These are phyloP conservation scores for Ogataea salicorniae DNA, from an alignment of 805 yeast species.

Conservation along the genomic window DNA sequence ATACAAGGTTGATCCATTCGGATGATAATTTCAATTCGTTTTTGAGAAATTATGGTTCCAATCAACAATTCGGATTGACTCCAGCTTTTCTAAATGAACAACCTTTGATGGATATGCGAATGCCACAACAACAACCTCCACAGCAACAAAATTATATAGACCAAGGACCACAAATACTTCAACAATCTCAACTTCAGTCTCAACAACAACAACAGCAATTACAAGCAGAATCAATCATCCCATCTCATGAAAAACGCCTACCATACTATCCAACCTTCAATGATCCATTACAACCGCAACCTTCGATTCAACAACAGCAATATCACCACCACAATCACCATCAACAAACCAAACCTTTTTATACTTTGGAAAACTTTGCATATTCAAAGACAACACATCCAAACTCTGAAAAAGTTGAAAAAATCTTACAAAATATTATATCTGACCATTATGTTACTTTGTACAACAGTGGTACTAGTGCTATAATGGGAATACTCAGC, in stretches of 20 bases:
- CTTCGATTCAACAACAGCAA: not conserved
- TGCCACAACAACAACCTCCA: not conserved
- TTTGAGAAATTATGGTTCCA: constrained; percentile 3
- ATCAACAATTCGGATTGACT: not conserved
- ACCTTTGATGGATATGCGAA: not conserved
- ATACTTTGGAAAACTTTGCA: constrained; percentile 25
- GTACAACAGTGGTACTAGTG: constrained; percentile 47
- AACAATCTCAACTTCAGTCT: not conserved
- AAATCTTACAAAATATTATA: constrained; percentile 39
- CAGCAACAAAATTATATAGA: not conserved
- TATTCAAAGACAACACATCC: constrained; percentile 43
- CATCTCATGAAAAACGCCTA: constrained; percentile 3
- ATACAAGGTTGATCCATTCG: constrained; percentile 32
- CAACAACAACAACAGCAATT: constrained; percentile 1
- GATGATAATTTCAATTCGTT: constrained; percentile 27
- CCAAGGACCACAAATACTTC: not conserved
- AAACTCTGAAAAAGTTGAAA: constrained; percentile 43
- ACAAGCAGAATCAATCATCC: not conserved
- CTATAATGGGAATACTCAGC: constrained; percentile 46
- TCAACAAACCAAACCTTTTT: constrained; percentile 11
- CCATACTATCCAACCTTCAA: constrained; percentile 25
- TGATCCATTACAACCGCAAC: constrained; percentile 21
- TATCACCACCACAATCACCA: not conserved
- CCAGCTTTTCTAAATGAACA: not conserved
- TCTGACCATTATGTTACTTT: constrained; percentile 42